Base-by-base conservation (phyloP, 805 yeast genomes). In the Barnettozyma siamensis region DNA sequence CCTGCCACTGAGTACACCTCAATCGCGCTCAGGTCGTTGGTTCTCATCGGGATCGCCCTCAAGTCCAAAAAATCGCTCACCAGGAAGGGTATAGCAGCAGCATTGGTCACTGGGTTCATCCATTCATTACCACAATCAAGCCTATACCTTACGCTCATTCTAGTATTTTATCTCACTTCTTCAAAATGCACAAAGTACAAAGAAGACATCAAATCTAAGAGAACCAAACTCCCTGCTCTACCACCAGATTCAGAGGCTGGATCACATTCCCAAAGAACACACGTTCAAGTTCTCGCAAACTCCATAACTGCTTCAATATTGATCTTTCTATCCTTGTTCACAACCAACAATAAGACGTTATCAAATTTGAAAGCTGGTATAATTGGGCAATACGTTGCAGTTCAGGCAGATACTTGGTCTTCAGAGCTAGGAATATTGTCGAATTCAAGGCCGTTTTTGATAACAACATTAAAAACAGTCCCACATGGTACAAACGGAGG, bases 401-500 rank as follows among this genome's bases (percentile, higher is more conserved):
- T 66, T 16, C 65, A 64, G 6, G 66, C 74, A 5, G 75, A 70
- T 43, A 68, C 75, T 0, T 69, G 70, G 69, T 70, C 75, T 4
- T 66, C 72, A 2, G 75, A 70, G 41, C 50, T 70, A 16, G 75
- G 75, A 2, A 68, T 70, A 9, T 49, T 70, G 16, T 65, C 74
- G 1, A 53, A 46, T 21, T 37, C 59, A 15, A 41, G 48, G 3
- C 73, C 75, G 4, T 47, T 65, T 18, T 54, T 70, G 26, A 66
- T 70, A 41, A 67, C 72, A 7, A 63, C 68, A 6, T 54, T 69
- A 28, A 46, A 57, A 31, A 54, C 57, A 11, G 70, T 72, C 36
- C 73, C 75, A 3, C 65, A 63, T 17, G 75, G 75, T 10, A 70
- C 74, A 10, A 70, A 70, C 50, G 75, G 75, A 6, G 75, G 73